Percentiles rank a stretch among this genome's conserved stretches.
These are phyloP conservation scores for Heliosperma pusillum DNA, from an alignment of 148 eudicot genomes.

Conservation along the genomic window DNA sequence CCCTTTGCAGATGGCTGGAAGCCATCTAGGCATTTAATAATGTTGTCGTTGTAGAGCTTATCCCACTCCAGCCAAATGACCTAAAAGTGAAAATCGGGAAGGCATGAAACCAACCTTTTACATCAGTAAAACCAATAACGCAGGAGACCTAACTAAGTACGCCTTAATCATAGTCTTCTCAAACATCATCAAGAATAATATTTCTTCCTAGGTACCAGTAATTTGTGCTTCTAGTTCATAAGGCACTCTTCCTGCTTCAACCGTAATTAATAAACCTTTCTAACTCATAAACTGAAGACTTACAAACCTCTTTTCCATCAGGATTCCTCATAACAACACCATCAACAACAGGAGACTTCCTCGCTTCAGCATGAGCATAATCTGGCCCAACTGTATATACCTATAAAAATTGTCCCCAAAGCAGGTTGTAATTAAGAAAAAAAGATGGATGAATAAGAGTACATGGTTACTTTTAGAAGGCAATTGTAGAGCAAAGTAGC, in stretches of 20 bases:
- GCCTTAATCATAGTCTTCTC: neutral
- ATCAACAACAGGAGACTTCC: constrained; percentile 98
- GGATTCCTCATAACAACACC: constrained; percentile 99
- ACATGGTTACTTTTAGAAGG: neutral
- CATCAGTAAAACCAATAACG: neutral
- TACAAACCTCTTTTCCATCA: constrained; percentile 96
- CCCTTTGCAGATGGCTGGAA: neutral
- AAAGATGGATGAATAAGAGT: constrained; percentile 4
- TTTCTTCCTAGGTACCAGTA: neutral
- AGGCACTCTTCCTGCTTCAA: neutral
- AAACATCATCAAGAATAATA: neutral
- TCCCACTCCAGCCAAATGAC: neutral
- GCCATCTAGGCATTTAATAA: neutral
- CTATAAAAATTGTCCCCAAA: constrained; percentile 32
- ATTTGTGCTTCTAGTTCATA: constrained; percentile 2
- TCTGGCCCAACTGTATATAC: constrained; percentile 97
- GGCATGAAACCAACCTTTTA: constrained; percentile 1
- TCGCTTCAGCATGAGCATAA: constrained; percentile 99
- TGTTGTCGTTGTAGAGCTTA: neutral
- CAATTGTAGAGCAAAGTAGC: neutral
- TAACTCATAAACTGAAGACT: neutral
- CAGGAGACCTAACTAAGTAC: neutral
- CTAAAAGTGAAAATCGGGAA: neutral
- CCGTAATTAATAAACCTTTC: neutral
- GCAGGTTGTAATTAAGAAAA: neutral